Percentiles rank a stretch among this genome's conserved stretches.
Evolutionary conservation across 2,329 filamentous ascomycete genomes (phyloP).

Genomic region (Clarireedia paspali): DNA sequence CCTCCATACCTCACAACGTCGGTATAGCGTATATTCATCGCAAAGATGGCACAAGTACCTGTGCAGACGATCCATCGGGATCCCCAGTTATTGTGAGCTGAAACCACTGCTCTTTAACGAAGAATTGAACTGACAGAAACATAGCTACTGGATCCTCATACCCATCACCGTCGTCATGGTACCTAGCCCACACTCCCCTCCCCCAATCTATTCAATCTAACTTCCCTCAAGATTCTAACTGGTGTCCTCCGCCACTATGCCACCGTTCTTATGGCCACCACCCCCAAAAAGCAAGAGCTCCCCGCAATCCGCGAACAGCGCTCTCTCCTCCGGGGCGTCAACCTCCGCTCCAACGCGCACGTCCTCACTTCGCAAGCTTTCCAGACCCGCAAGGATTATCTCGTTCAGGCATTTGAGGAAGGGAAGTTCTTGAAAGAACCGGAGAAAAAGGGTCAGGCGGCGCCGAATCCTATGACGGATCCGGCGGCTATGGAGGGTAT

Average conservation of each 20-base stretch:
- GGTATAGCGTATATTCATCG: background rate
- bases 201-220: background rate
- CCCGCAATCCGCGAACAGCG: slow-evolving; percentile 79
- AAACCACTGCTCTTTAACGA: slow-evolving; percentile 8
- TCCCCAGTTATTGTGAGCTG: slow-evolving; percentile 87
- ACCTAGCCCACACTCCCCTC: slow-evolving; percentile 18
- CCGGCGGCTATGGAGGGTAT: slow-evolving; percentile 97
- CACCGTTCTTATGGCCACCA: slow-evolving; percentile 60
- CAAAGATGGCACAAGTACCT: slow-evolving; percentile 70
- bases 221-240: slow-evolving; percentile 62
- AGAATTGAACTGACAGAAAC: slow-evolving; percentile 21
- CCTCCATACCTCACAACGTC: background rate
- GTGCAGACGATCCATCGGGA: slow-evolving; percentile 97
- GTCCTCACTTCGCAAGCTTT: slow-evolving; percentile 74
- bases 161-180: slow-evolving; percentile 98
- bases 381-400: slow-evolving; percentile 68
- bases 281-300: slow-evolving; percentile 47
- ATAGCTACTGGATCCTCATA: slow-evolving; percentile 96
- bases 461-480: slow-evolving; percentile 90
- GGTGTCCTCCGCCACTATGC: slow-evolving; percentile 95
- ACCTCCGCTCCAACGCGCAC: slow-evolving; percentile 74
- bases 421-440: slow-evolving; percentile 88
- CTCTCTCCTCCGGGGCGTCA: slow-evolving; percentile 73
- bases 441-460: slow-evolving; percentile 75
- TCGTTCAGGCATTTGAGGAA: slow-evolving; percentile 77